Percentiles rank a stretch among this genome's conserved stretches.
Conservation (phyloP, 208 protist genomes). For the Trypanosomatidae sp. region DNA sequence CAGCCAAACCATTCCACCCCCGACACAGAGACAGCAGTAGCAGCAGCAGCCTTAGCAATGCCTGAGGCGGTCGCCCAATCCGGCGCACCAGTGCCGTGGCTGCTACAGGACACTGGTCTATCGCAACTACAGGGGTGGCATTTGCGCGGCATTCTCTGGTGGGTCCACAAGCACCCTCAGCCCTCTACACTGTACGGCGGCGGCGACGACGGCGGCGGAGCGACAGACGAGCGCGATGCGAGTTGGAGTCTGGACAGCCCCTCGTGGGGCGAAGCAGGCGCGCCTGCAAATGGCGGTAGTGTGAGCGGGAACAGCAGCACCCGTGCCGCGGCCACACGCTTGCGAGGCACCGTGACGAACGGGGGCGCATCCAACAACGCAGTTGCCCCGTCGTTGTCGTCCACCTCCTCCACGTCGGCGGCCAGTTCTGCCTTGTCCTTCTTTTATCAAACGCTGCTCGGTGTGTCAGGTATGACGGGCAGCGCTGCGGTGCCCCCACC, state of each 20-base stretch:
- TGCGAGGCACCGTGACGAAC: not conserved
- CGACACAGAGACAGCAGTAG: not conserved
- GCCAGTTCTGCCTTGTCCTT: conserved; percentile 7
- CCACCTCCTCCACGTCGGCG: not conserved
- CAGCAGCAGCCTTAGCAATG: not conserved
- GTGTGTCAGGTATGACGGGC: conserved; percentile 6
- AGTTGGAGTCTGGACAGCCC: not conserved
- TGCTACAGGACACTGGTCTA: not conserved
- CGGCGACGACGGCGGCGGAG: conserved; percentile 2
- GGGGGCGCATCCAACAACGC: not conserved
- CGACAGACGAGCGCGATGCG: not conserved
- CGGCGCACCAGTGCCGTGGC: conserved; percentile 9
- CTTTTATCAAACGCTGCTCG: conserved; percentile 16
- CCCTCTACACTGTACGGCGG: conserved; percentile 5
- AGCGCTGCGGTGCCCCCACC: not conserved
- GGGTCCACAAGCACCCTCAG: conserved; percentile 14
- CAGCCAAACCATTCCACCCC: not conserved
- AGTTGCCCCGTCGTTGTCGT: not conserved
- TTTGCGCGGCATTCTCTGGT: conserved; percentile 14
- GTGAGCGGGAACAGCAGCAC: not conserved
- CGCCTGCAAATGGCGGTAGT: not conserved
- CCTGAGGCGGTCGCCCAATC: not conserved
- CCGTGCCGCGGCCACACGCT: not conserved
- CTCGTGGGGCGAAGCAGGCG: not conserved
- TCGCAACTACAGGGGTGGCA: conserved; percentile 8